A percentile compares a stretch with the other conserved stretches of the same genome.
Conservation (phyloP, 768 basidiomycete species). For the Infundibulicybe gibba region DNA sequence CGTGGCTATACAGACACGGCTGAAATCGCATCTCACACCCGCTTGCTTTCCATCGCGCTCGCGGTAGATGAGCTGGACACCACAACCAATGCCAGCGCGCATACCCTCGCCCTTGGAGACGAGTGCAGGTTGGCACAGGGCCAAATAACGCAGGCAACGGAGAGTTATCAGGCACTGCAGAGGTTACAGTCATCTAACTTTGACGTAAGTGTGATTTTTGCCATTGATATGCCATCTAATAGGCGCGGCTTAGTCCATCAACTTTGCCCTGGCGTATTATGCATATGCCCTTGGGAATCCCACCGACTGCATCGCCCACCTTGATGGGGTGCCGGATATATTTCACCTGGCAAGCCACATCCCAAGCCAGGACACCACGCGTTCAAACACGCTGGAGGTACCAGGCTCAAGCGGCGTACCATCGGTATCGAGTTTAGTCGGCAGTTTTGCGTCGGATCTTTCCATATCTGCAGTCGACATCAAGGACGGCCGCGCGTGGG, state of each 20-base stretch:
- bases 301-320: constrained; percentile 56
- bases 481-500: constrained; percentile 69
- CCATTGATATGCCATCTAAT: background rate
- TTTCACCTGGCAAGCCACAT: constrained; percentile 52
- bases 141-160: constrained; percentile 51
- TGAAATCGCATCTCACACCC: constrained; percentile 66
- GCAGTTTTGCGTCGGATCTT: constrained; percentile 42
- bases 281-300: constrained; percentile 73
- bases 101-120: constrained; percentile 40
- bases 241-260: constrained; percentile 48
- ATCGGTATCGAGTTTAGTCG: constrained; percentile 46
- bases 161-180: constrained; percentile 52
- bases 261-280: constrained; percentile 72
- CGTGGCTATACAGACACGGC: constrained; percentile 54
- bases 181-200: constrained; percentile 44
- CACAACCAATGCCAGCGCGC: constrained; percentile 22
- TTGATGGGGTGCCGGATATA: constrained; percentile 52
- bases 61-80: constrained; percentile 56
- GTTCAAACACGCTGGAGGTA: constrained; percentile 35
- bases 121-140: constrained; percentile 60
- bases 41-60: constrained; percentile 56
- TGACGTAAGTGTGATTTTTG: constrained; percentile 45
- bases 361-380: constrained; percentile 36
- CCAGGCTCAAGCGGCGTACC: constrained; percentile 27
- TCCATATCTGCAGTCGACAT: constrained; percentile 48